Conservation (phyloP, 2,329 filamentous ascomycete genomes). For the Albifimbria verrucaria region DNA sequence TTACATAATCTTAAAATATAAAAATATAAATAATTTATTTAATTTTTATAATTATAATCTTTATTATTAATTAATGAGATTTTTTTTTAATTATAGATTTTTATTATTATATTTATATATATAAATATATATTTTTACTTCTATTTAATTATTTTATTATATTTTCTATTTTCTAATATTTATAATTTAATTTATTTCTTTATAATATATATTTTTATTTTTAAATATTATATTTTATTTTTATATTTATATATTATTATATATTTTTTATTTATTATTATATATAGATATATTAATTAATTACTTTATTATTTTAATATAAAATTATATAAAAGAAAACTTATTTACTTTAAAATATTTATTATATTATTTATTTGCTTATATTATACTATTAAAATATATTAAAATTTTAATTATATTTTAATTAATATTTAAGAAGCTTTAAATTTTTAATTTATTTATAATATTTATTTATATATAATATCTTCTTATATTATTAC, state of each 20-base stretch:
- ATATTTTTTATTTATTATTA: not conserved
- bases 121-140: not conserved
- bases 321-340: not conserved
- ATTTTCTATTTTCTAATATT: not conserved
- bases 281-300: conserved; percentile 3
- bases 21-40: not conserved
- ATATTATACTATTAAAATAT: not conserved
- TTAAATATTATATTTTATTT: not conserved
- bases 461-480: not conserved
- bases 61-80: not conserved
- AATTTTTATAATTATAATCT: not conserved
- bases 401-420: not conserved
- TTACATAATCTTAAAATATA: conserved; percentile 2
- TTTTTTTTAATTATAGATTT: not conserved
- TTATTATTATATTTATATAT: not conserved
- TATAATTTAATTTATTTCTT: not conserved
- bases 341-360: not conserved
- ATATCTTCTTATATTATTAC: not conserved
- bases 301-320: not conserved
- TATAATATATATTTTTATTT: not conserved
- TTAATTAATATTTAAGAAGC: not conserved
- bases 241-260: conserved; percentile 1
- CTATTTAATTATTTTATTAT: not conserved
- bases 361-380: not conserved
- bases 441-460: not conserved